These are phyloP conservation scores for Tricholoma matsutake DNA, from an alignment of 768 basidiomycete species.

Conservation along the genomic window DNA sequence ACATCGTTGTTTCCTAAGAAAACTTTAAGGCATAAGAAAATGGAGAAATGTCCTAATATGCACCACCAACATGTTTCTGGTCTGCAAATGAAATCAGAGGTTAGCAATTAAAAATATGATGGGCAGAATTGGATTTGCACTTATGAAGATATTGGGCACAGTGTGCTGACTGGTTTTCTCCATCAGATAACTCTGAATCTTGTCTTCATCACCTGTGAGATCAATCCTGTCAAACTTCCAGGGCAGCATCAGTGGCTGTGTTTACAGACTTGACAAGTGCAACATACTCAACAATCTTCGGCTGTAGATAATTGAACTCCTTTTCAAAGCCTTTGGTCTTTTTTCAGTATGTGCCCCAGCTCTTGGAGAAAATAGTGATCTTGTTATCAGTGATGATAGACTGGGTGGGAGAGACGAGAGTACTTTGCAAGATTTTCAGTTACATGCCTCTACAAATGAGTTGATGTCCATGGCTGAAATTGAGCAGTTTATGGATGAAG, in stretches of 20 bases:
- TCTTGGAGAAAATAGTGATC: constrained; percentile 60
- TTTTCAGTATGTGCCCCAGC: constrained; percentile 50
- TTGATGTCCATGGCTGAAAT: no score
- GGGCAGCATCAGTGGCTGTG: not conserved
- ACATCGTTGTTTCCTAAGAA: constrained; percentile 38
- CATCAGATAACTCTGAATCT: constrained; percentile 65
- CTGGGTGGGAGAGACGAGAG: constrained; percentile 25
- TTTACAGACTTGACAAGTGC: no score
- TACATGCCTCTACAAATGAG: not conserved
- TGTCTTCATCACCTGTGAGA: constrained; percentile 51
- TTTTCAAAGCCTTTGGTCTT: constrained; percentile 44
- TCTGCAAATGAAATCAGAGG: constrained; percentile 26
- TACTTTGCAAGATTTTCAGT: not conserved
- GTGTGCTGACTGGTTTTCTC: constrained; percentile 65
- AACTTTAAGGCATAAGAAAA: not conserved
- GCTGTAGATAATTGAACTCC: constrained; percentile 36
- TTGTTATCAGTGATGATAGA: constrained; percentile 45
- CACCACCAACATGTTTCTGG: constrained; percentile 55
- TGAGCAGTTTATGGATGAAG: no score
- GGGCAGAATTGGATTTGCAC: constrained; percentile 36
- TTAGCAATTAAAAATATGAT: not conserved
- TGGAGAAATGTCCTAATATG: not conserved
- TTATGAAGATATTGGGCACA: constrained; percentile 78
- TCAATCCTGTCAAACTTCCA: constrained; percentile 42
- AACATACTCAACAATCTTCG: constrained; percentile 48